Base-by-base conservation (phyloP, 345 rosid species). In the Syzygium jambos region DNA sequence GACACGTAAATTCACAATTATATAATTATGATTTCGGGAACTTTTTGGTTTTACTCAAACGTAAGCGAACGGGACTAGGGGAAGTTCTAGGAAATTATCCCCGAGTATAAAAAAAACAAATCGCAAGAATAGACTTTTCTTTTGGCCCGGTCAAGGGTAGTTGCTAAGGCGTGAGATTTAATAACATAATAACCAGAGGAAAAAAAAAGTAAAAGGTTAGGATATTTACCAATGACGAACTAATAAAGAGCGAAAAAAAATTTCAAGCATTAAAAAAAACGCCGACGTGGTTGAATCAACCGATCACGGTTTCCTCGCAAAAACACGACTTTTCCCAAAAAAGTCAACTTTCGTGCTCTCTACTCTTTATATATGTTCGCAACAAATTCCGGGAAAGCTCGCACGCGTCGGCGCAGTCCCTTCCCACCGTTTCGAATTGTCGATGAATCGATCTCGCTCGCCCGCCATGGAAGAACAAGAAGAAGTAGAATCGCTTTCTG, bases 361-460 rank as follows among this genome's bases (percentile, higher is more conserved):
- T 9, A 73, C 27, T 5, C 27, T 73, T 34, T 9, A 19, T 21
- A 19, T 73, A 73, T 38, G 21, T 21, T 68, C 14, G 2, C 27
- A 38, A 11, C 49, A 9, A 9, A 3, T 68, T 46, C 4, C 46
- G 25, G 25, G 46, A 68, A 68, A 68, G 38, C 15, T 29, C 77
- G 22, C 30, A 15, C 23, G 4, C 25, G 25, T 55, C 9, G 23
- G 9, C 59, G 59, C 59, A 8, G 22, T 55, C 27, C 25, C 25
- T 21, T 34, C 27, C 80, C 15, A 25, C 8, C 78, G 0, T 2
- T 30, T 30, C 54, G 19, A 29, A 63, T 14, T 30, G 9, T 65
- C 23, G 0, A 29, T 7, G 34, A n/a, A 13, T 23, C 10, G 5
- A 1, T 15, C 1, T 34, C 2, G 1, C 2, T 27, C 1, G 73